Evolutionary conservation across 2,329 filamentous ascomycete genomes (phyloP).

Genomic region (Phoma sp.): DNA sequence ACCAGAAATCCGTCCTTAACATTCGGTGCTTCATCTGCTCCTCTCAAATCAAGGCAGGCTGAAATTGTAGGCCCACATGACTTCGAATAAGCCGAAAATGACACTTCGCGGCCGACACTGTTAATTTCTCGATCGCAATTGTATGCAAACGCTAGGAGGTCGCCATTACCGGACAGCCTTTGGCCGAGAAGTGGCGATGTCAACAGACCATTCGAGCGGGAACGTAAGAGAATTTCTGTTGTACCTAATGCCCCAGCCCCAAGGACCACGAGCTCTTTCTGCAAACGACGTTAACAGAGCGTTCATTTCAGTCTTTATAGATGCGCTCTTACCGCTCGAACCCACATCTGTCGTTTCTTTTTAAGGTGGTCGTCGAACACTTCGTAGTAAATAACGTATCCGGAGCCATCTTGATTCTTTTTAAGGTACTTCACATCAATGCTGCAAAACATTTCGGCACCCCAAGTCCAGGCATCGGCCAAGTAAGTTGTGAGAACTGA

Average conservation of each 20-base stretch:
- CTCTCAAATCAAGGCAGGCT: conserved; percentile 46
- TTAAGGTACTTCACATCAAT: conserved; percentile 71
- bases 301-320: too few species aligned
- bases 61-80: conserved; percentile 4
- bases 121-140: conserved; percentile 66
- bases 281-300: background rate
- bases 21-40: conserved; percentile 52
- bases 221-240: conserved; percentile 61
- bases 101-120: conserved; percentile 5
- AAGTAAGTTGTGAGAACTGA: conserved; percentile 72
- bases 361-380: background rate
- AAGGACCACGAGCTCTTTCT: conserved; percentile 69
- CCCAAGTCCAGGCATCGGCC: conserved; percentile 75
- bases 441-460: conserved; percentile 73
- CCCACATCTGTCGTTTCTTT: background rate
- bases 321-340: conserved; percentile 4
- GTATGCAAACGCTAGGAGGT: conserved; percentile 71
- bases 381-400: background rate
- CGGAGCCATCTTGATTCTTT: conserved; percentile 23
- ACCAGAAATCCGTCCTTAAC: conserved; percentile 69
- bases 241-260: conserved; percentile 71
- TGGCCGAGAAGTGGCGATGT: conserved; percentile 62
- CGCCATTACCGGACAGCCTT: conserved; percentile 68
- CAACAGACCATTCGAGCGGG: conserved; percentile 57
- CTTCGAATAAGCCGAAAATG: too few species aligned